Conservation (phyloP, 2,329 filamentous ascomycete genomes). For the Septoria petroselini region DNA sequence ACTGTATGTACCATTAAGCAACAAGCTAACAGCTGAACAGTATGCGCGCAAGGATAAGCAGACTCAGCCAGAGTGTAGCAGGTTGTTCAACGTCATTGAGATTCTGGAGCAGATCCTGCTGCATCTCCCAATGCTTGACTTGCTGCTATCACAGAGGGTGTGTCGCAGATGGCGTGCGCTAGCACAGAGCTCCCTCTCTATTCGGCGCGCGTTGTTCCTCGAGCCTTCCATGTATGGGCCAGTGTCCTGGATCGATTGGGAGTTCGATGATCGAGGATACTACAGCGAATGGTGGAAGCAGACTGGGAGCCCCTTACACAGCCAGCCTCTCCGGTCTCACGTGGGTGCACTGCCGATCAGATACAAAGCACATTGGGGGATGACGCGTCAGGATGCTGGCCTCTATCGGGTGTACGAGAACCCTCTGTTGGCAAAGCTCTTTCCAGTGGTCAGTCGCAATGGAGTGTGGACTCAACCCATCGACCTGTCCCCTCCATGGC, state of each 20-base stretch:
- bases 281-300: not conserved
- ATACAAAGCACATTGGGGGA: conserved; percentile 3
- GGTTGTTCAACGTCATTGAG: not conserved
- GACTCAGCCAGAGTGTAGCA: too few relatives aligned
- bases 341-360: not conserved
- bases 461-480: not conserved
- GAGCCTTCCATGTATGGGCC: not conserved
- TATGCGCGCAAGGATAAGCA: too few relatives aligned
- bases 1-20: too few relatives aligned
- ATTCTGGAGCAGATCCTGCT: conserved; percentile 11
- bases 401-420: not conserved
- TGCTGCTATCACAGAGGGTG: conserved; percentile 9
- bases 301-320: not conserved
- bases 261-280: not conserved
- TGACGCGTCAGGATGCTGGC: not conserved
- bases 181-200: not conserved
- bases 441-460: not conserved
- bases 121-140: conserved; percentile 1
- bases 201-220: conserved; percentile 8
- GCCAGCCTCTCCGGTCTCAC: not conserved
- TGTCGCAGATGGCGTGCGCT: not conserved
- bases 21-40: too few relatives aligned
- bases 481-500: not conserved
- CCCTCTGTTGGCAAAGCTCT: conserved; percentile 3
- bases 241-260: not conserved